Base-by-base conservation (phyloP, 768 basidiomycete genomes). In the Boletus coccyginus region DNA sequence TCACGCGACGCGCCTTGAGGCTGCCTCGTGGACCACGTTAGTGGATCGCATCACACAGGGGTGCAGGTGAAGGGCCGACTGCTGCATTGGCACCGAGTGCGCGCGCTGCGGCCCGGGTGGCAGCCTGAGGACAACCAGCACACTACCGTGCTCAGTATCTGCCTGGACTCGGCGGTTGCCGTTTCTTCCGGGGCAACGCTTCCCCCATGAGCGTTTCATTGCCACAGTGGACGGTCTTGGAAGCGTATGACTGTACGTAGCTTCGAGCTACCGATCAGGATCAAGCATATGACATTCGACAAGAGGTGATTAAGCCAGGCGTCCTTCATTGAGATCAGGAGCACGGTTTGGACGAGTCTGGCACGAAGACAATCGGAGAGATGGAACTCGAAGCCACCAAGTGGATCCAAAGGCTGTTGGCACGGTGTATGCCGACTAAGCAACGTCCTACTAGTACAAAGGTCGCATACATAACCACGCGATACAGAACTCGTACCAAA, bases 1-100 rank as follows among this genome's bases (percentile, higher is more conserved):
- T 13, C 31, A 38, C 43, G 19, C 43, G n/a, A 36, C 38, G 21
- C n/a, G 43, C 62, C 62, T 63, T 57, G 55, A 63, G 61, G 62
- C 50, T 27, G 53, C 62, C 62, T 56, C 62, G 46, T 63, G 58
- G 8, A 40, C 7, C 11, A 24, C 46, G 11, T 33, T 3, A 35
- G 21, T 27, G 17, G 21, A 42, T 39, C 49, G 10, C 33, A 29
- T 19, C 24, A 45, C 11, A 27, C 27, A 27, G 27, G 27, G 27
- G 27, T 27, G 27, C 27, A 4, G 5, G 27, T 27, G 27, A 27
- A 27, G 27, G 27, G 27, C 27, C 52, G 36, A 46, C 55, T 40
- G 7, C 33, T 10, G 14, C 6, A 41, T 11, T n/a, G 33, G 33
- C 35, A 13, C 27, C 27, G 27, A 27, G 27, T 50, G 53, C 47